Base-by-base conservation (phyloP, 768 basidiomycete species). In the Lactarius tabidus region DNA sequence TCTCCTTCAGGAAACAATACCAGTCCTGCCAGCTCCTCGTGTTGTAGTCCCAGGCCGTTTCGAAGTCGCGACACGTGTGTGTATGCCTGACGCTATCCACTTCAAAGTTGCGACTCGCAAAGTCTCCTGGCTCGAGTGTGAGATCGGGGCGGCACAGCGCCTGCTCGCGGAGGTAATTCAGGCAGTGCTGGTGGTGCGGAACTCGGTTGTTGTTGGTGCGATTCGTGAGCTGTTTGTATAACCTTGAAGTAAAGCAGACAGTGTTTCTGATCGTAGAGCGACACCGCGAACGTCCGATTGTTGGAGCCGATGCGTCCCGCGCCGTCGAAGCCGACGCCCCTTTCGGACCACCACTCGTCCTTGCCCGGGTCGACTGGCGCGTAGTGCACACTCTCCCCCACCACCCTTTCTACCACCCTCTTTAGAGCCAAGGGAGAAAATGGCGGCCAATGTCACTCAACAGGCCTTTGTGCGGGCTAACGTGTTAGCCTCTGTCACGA, bases 181-280 rank as follows among this genome's bases (percentile, higher is more conserved):
- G 67, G 67, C 76, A 80, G 41, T 79, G 79, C 31, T 74, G 69
- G 15, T 75, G 73, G 58, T 79, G 78, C 55, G 70, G 64, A n/a
- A 33, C 41, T 41, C 51, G 31, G 64, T 69, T 28, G 26, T 72
- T 69, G 14, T 70, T 71, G 18, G 67, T 66, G 52, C 71, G 72
- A 31, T 70, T 65, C 68, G n/a, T n/a, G 55, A 63, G 64, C 14
- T 72, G 73, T 2, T 67, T 72, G 20, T 78, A 76, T n/a, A 78
- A 15, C n/a, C n/a, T n/a, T n/a, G n/a, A n/a, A n/a, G 20, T 63
- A 57, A 14, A 51, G 18, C 3, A 57, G 60, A 59, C 81, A 83
- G 66, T 83, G 82, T 18, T 81, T 75, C 65, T 84, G 77, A 70
- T 84, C 81, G 72, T 79, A 82, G 68, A 81, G 77, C 36, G 77